Evolutionary conservation across 2,329 filamentous ascomycete species (phyloP), one percentile per base, ranked within the genome.

Genomic region (Dactylellina sp.): DNA sequence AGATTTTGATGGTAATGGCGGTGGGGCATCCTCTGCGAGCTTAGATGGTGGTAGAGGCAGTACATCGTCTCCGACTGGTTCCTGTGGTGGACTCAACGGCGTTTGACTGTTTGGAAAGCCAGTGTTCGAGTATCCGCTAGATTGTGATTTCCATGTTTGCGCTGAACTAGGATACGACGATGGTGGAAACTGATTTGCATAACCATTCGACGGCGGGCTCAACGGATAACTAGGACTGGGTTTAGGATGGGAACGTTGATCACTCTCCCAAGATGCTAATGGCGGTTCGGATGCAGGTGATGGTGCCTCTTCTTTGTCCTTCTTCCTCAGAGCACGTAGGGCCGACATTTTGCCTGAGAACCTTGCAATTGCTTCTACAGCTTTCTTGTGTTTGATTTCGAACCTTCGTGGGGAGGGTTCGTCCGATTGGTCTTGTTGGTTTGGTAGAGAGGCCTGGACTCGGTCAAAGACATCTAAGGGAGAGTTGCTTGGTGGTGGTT

Each of bases 301-400:
- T 20, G 60, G 44, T 7, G 47, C 20, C n/a, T 55, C 63, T 40
- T 75, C 71, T 35, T 62, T 68, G 16, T 75, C 63, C 49, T 56
- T 63, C 37, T 68, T 63, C 20, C 62, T 62, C 18, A 66, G 55
- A 25, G 35, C 42, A 20, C 71, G 40, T 16, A 75, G 42, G 12
- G 62, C 71, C 7, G 62, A 57, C 55, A 75, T 68, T 18, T 75
- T 75, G 24, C 60, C 68, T 1, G 71, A 75, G 22, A 75, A 75
- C 49, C 66, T 75, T 25, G 71, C 61, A 40, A 75, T 57, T 18
- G 71, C 71, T 37, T 75, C 71, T 35, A 68, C 47, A 32, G 71
- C 56, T 42, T 75, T 75, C 37, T 75, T 75, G 24, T 75, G 61
- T 32, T 66, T 68, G 12, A 9, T 55, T 55, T 75, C 71, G 24